Conservation (phyloP, 176 grass and related monocot genomes). For the Oryza rufipogon region DNA sequence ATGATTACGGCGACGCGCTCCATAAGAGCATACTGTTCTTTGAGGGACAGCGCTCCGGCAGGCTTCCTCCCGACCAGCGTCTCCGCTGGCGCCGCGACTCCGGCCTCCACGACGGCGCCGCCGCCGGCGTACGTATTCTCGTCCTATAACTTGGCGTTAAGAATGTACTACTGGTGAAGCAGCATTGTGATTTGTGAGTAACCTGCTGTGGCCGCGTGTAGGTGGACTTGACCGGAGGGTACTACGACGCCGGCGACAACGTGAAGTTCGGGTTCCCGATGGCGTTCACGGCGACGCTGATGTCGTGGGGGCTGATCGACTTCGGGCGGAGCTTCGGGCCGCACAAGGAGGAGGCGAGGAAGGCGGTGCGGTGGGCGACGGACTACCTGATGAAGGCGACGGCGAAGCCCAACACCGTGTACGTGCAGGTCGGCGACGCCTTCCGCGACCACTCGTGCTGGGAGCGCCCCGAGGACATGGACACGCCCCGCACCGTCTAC, state of each 20-base stretch:
- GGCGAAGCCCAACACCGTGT: slow-evolving; percentile 65
- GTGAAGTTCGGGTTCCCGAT: slow-evolving; percentile 98
- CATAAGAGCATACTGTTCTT: slow-evolving; percentile 91
- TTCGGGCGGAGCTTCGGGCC: slow-evolving; percentile 70
- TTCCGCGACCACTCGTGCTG: slow-evolving; percentile 78
- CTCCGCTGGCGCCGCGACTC: slow-evolving; percentile 81
- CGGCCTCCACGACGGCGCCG: slow-evolving; percentile 68
- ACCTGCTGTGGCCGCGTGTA: slow-evolving; percentile 44
- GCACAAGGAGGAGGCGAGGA: slow-evolving; percentile 65
- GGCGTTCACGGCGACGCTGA: slow-evolving; percentile 93
- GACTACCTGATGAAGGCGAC: slow-evolving; percentile 83
- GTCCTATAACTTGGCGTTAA: background rate
- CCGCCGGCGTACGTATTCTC: slow-evolving; percentile 51
- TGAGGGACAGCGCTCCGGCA: slow-evolving; percentile 79
- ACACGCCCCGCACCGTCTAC: slow-evolving; percentile 88
- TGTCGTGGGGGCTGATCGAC: slow-evolving; percentile 94
- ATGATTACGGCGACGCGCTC: slow-evolving; percentile 81
- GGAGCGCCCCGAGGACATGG: slow-evolving; percentile 97
- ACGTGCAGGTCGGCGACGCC: slow-evolving; percentile 91
- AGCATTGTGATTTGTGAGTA: slow-evolving; percentile 17
- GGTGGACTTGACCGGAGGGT: slow-evolving; percentile 82
- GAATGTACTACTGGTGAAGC: background rate
- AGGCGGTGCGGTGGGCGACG: slow-evolving; percentile 78
- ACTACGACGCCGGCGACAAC: slow-evolving; percentile 98
- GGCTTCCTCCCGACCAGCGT: slow-evolving; percentile 68